Base-by-base conservation (phyloP, 345 rosid genomes). In the Heritiera fomes region DNA sequence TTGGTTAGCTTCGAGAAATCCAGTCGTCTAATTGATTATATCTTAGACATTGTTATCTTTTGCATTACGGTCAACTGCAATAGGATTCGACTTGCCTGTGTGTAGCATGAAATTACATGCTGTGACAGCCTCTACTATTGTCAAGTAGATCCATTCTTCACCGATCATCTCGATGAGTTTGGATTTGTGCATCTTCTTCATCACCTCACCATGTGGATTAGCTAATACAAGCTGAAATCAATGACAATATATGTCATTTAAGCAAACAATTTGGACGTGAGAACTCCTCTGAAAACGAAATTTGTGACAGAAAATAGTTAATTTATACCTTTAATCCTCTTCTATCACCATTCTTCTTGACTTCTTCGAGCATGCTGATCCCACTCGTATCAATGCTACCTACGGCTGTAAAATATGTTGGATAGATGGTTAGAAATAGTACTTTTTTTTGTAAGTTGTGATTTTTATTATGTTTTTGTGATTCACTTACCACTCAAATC, bases 321-420 rank as follows among this genome's bases (percentile, higher is more conserved):
- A 8, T 20, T 49, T 52, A 17, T 88, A 96, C 99, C 98, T 94
- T 84, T 59, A 94, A 88, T 28, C 52, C 90, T 80, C 83, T 91
- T 77, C 89, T 78, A 61, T 91, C 93, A 13, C 71, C 80, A 14
- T 52, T 71, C 85, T 89, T 92, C 90, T 87, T 84, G 69, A 93
- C 76, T 84, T 96, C 99, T 77, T 91, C 94, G 49, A 96, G 87
- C 99, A 93, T 90, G 84, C 95, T 89, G 52, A 94, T 89, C 52
- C 99, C 99, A 56, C 98, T 96, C 7, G 98, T 92, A 80, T 96
- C 99, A 20, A 96, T 94, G 86, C 94, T 90, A 38, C 94, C 98
- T 23, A 90, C 91, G 73, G 89, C 99, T 96, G 84, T 43, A 56
- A 68, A 38, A 65, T 28, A 7, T 73, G 20, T 6, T 38, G 55